A percentile compares a stretch with the other conserved stretches of the same genome.
Evolutionary conservation across 352 stramenopile species (phyloP).

Genomic region (Globisporangium mamillatum): DNA sequence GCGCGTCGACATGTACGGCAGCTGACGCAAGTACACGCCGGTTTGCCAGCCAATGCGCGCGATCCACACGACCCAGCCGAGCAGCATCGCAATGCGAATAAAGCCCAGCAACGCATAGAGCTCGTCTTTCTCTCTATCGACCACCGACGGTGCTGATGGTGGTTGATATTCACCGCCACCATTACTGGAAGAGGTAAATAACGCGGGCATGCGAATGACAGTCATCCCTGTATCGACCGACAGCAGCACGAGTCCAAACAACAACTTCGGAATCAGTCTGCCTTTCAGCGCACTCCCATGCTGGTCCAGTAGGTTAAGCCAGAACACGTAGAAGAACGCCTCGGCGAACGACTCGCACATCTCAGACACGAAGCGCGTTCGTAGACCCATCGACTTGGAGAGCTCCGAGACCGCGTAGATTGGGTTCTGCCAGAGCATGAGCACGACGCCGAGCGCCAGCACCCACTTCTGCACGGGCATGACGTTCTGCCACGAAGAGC

Average conservation of each 20-base stretch:
- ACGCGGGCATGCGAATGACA: conserved; percentile 57
- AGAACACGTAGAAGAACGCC: conserved; percentile 77
- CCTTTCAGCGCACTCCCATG: conserved; percentile 24
- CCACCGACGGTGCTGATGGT: not conserved
- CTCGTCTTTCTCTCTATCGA: conserved; percentile 28
- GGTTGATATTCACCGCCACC: not conserved
- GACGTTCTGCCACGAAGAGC: conserved; percentile 44
- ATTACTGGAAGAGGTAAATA: conserved; percentile 26
- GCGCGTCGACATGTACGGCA: conserved; percentile 84
- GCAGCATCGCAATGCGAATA: conserved; percentile 47
- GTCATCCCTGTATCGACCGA: conserved; percentile 58
- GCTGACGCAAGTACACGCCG: conserved; percentile 48
- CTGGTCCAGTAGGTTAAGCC: conserved; percentile 80
- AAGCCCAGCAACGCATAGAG: conserved; percentile 72
- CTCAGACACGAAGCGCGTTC: conserved; percentile 65
- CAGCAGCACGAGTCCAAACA: conserved; percentile 46
- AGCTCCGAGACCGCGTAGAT: conserved; percentile 65
- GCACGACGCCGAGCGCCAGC: conserved; percentile 58
- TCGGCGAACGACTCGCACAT: conserved; percentile 69
- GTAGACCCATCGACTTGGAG: conserved; percentile 46
- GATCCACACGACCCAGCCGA: conserved; percentile 78
- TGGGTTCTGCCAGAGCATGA: conserved; percentile 84
- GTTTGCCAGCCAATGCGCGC: conserved; percentile 52
- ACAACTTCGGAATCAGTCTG: conserved; percentile 27
- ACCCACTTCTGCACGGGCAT: conserved; percentile 75